Evolutionary conservation across 2,329 filamentous ascomycete genomes (phyloP).

Genomic region (Magnaporthiopsis incrustans): DNA sequence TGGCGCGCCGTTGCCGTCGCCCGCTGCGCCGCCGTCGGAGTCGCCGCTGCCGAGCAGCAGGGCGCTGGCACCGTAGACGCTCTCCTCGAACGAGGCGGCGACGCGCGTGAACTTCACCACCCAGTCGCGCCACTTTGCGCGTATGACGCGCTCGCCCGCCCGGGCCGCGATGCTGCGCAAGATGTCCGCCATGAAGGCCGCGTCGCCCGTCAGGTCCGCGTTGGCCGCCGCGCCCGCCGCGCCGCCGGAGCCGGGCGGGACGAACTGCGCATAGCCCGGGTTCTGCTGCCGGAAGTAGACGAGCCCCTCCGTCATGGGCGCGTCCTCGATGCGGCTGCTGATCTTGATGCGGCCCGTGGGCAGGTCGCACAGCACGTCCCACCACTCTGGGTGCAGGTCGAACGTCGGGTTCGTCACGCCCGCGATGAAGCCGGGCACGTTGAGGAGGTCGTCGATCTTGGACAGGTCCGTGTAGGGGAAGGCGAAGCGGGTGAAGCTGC

Average conservation of each 20-base stretch:
- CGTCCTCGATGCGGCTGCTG: conserved; percentile 75
- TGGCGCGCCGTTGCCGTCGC: background rate
- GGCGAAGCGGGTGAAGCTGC: conserved; percentile 90
- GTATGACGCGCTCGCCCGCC: conserved; percentile 81
- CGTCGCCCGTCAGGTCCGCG: conserved; percentile 73
- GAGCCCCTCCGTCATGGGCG: conserved; percentile 75
- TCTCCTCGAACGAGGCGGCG: conserved; percentile 89
- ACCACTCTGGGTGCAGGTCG: conserved; percentile 92
- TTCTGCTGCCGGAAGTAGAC: conserved; percentile 82
- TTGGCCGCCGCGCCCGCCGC: conserved; percentile 17
- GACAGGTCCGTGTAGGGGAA: conserved; percentile 98
- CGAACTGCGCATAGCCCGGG: conserved; percentile 43
- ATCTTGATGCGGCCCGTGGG: conserved; percentile 92
- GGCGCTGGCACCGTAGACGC: conserved; percentile 86
- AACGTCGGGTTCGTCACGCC: conserved; percentile 97
- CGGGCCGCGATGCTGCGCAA: conserved; percentile 75
- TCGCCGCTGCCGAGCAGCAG: conserved; percentile 73
- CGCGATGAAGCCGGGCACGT: conserved; percentile 94
- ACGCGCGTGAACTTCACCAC: conserved; percentile 90
- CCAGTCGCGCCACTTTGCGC: conserved; percentile 90
- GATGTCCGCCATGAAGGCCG: conserved; percentile 81
- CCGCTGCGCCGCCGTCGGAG: conserved; percentile 30
- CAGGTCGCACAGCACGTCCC: conserved; percentile 92
- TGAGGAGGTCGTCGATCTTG: conserved; percentile 92
- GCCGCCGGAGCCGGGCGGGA: conserved; percentile 29